A percentile compares a stretch with the other conserved stretches of the same genome.
Conservation (phyloP, 257 asterid species). For the Rhazya stricta region DNA sequence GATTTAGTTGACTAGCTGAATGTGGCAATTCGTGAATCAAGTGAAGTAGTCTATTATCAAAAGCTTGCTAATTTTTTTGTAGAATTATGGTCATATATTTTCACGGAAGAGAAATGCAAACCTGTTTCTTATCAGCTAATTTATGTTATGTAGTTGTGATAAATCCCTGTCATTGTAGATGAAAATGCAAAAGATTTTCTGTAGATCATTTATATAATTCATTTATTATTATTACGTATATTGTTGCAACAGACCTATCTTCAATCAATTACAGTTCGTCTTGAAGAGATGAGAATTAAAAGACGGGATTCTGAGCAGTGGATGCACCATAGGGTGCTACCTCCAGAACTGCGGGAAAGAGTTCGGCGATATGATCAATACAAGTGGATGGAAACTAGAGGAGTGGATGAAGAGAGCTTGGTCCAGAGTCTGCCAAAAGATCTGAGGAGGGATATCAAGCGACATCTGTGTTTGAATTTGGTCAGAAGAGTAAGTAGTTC, state of each 20-base stretch:
- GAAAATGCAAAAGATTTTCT: neutral
- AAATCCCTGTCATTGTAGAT: neutral
- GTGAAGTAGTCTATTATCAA: neutral
- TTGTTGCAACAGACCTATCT: slow-evolving; percentile 71
- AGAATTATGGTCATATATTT: neutral
- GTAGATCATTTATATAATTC: no score
- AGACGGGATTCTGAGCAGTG: slow-evolving; percentile 93
- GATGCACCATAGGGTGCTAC: slow-evolving; percentile 98
- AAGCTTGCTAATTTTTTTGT: neutral
- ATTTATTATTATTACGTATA: no score
- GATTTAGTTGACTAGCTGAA: neutral
- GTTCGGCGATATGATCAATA: slow-evolving; percentile 89
- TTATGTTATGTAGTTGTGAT: neutral
- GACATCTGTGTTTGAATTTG: slow-evolving; percentile 86
- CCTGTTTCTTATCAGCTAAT: neutral
- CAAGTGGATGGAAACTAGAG: slow-evolving; percentile 92
- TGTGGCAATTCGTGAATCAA: neutral
- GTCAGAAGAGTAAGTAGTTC: slow-evolving; percentile 65
- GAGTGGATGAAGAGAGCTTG: slow-evolving; percentile 86
- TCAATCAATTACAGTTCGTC: slow-evolving; percentile 79
- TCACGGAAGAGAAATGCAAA: neutral
- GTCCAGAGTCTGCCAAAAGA: slow-evolving; percentile 87
- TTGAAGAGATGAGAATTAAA: slow-evolving; percentile 94
- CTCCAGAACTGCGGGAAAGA: slow-evolving; percentile 74
- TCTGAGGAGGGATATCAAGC: slow-evolving; percentile 81